Evolutionary conservation across 179 eudicot genomes (phyloP).

Genomic region (Vitellaria paradoxa): DNA sequence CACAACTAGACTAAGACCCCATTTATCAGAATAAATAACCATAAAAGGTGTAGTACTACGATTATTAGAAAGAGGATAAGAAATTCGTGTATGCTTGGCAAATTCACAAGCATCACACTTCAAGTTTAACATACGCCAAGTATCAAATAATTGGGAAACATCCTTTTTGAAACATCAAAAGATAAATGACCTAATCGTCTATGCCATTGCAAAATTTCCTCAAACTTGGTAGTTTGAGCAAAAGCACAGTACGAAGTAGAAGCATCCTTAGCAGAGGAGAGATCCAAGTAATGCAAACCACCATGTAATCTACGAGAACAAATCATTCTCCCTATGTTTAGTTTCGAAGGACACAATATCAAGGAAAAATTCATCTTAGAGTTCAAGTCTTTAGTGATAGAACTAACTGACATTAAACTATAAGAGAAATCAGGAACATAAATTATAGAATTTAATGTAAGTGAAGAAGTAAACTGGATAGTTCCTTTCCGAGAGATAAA

Average conservation of each 20-base stretch:
- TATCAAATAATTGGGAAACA: background rate
- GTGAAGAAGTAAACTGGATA: too few species aligned
- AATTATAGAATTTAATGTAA: too few species aligned
- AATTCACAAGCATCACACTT: background rate
- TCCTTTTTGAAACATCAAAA: background rate
- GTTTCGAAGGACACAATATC: too few species aligned
- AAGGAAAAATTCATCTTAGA: too few species aligned
- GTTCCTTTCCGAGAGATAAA: too few species aligned
- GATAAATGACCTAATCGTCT: background rate
- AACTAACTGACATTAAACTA: too few species aligned
- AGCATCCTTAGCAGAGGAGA: too few species aligned
- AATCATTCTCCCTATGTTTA: background rate
- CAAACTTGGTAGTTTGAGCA: too few species aligned
- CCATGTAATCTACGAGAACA: background rate
- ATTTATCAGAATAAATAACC: background rate
- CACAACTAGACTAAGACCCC: background rate
- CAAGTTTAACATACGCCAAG: background rate
- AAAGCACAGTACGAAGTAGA: too few species aligned
- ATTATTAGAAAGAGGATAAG: background rate
- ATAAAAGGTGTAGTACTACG: background rate
- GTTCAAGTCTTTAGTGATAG: too few species aligned
- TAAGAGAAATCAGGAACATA: too few species aligned
- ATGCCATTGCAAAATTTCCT: too few species aligned
- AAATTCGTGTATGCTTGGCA: background rate
- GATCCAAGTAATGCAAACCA: background rate